Evolutionary conservation across 2,329 filamentous ascomycete species (phyloP).

Genomic region (Akanthomyces muscarius): DNA sequence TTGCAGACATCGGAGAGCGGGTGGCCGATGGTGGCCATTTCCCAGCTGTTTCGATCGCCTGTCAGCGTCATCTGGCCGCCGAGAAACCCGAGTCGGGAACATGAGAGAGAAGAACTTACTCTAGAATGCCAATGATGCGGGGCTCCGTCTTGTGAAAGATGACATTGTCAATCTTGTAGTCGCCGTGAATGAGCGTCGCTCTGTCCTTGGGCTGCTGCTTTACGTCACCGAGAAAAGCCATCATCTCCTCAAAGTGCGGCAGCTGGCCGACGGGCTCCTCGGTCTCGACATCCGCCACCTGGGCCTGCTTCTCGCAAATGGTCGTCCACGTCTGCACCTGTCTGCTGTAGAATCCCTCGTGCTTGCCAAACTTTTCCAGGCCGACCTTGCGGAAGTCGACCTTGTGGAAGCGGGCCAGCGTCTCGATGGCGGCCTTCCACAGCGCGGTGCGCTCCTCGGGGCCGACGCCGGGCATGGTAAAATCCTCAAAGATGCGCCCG

Average conservation of each 20-base stretch:
- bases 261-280: conserved; percentile 73
- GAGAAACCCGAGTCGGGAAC: neutral
- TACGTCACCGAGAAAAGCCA: conserved; percentile 70
- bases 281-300: conserved; percentile 71
- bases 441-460: conserved; percentile 68
- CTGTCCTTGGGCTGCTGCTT: conserved; percentile 70
- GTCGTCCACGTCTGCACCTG: conserved; percentile 80
- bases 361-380: conserved; percentile 69
- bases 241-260: conserved; percentile 76
- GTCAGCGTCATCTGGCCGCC: neutral
- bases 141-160: conserved; percentile 88
- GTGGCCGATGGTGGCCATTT: conserved; percentile 98
- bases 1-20: conserved; percentile 89
- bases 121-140: conserved; percentile 84
- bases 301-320: conserved; percentile 74
- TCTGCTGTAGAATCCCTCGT: conserved; percentile 74
- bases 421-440: conserved; percentile 81
- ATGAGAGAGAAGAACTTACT: conserved; percentile 45
- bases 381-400: conserved; percentile 64
- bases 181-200: conserved; percentile 80
- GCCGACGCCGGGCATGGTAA: conserved; percentile 69
- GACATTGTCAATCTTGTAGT: conserved; percentile 93
- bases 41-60: conserved; percentile 58
- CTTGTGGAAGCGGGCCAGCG: conserved; percentile 79
- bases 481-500: conserved; percentile 89